These are phyloP conservation scores for Dioscorea dumetorum DNA, from an alignment of 106 monocot species.

Conservation along the genomic window DNA sequence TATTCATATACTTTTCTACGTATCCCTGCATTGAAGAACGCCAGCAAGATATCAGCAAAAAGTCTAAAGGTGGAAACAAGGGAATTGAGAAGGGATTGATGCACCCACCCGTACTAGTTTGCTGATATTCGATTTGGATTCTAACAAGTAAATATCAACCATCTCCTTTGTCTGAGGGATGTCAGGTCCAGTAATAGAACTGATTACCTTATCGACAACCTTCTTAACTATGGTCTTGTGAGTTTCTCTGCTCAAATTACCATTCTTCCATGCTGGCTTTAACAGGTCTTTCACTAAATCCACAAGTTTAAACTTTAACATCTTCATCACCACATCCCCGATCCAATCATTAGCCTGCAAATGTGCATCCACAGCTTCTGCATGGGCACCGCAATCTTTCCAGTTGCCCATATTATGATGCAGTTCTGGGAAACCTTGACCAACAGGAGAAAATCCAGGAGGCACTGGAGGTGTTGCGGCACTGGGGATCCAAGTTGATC, in stretches of 20 bases:
- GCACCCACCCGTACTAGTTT: conserved; percentile 44
- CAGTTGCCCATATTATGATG: not conserved
- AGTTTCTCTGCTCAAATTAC: conserved; percentile 45
- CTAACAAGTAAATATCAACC: conserved; percentile 35
- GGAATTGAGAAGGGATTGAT: not conserved
- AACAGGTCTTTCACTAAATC: conserved; percentile 49
- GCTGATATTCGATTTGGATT: conserved; percentile 27
- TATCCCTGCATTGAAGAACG: conserved; percentile 27
- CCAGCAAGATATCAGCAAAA: not conserved
- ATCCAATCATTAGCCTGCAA: not conserved
- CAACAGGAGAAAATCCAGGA: no score
- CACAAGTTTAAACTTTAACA: conserved; percentile 46
- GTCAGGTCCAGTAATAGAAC: conserved; percentile 13
- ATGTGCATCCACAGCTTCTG: conserved; percentile 6
- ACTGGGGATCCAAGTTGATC: no score
- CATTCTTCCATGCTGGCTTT: conserved; percentile 52
- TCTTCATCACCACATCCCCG: conserved; percentile 21
- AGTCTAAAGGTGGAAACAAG: not conserved
- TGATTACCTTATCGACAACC: conserved; percentile 50
- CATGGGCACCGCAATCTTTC: not conserved
- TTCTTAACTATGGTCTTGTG: conserved; percentile 61
- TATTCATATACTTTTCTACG: conserved; percentile 22
- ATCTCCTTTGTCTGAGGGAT: conserved; percentile 35
- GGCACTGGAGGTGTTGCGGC: no score
- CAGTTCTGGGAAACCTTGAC: no score